These are phyloP conservation scores for Pyrenophora teres DNA, from an alignment of 2,329 filamentous ascomycete species.

Conservation along the genomic window DNA sequence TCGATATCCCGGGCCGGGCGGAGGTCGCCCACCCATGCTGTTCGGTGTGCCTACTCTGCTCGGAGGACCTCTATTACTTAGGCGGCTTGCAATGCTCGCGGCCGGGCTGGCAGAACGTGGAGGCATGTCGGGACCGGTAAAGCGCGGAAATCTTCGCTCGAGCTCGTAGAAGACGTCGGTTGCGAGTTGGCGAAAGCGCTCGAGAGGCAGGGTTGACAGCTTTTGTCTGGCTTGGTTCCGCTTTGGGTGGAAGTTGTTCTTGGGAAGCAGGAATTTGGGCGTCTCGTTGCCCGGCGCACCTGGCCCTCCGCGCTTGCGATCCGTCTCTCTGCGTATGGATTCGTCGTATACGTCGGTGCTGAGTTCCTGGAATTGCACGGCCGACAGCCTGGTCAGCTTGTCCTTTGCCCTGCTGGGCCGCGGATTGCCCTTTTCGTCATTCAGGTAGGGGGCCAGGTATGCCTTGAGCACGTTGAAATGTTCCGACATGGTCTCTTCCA, in stretches of 20 bases:
- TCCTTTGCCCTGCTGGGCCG: conserved; percentile 89
- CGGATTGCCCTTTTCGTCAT: conserved; percentile 74
- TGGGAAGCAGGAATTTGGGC: conserved; percentile 74
- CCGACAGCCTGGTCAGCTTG: conserved; percentile 86
- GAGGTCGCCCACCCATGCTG: conserved; percentile 54
- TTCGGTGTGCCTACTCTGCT: conserved; percentile 63
- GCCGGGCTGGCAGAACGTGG: conserved; percentile 70
- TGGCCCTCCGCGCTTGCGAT: conserved; percentile 51
- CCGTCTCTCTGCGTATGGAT: conserved; percentile 80
- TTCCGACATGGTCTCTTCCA: conserved; percentile 74
- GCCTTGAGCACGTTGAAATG: conserved; percentile 81
- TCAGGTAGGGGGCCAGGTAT: conserved; percentile 71
- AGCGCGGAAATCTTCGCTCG: conserved; percentile 85
- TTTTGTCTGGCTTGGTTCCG: conserved; percentile 97
- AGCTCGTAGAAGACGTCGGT: conserved; percentile 97
- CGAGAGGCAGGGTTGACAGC: conserved; percentile 83
- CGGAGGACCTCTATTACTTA: conserved; percentile 59
- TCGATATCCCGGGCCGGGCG: conserved; percentile 39
- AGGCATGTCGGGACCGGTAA: conserved; percentile 70
- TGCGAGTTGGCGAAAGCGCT: conserved; percentile 86
- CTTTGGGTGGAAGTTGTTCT: conserved; percentile 90
- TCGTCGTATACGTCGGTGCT: conserved; percentile 98
- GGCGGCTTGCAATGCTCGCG: conserved; percentile 60
- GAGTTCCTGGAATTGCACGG: conserved; percentile 94
- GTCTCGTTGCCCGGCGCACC: conserved; percentile 54